Evolutionary conservation across 2,329 filamentous ascomycete species (phyloP).

Genomic region (Scedosporium boydii): DNA sequence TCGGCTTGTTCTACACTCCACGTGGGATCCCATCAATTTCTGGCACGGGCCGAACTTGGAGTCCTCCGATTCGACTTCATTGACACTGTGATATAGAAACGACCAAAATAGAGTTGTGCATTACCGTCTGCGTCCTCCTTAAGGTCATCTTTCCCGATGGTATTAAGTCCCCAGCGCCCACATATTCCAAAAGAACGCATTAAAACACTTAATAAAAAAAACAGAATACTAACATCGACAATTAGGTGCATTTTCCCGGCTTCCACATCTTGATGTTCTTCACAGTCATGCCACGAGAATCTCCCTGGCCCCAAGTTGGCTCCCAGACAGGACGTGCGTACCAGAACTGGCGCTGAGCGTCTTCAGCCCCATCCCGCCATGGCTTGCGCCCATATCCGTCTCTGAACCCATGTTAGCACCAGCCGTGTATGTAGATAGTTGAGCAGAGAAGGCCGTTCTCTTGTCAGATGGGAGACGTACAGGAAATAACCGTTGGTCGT

Average conservation of each 20-base stretch:
- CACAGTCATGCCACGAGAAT: conserved; percentile 35
- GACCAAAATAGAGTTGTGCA: too few relatives aligned
- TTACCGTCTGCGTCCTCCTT: too few relatives aligned
- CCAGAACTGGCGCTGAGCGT: conserved; percentile 71
- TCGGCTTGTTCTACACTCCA: too few relatives aligned
- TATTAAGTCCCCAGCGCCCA: too few relatives aligned
- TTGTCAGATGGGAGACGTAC: conserved; percentile 14
- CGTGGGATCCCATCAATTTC: too few relatives aligned
- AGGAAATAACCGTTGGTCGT: conserved; percentile 74
- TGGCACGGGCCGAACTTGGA: too few relatives aligned
- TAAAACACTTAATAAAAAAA: too few relatives aligned
- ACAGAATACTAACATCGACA: too few relatives aligned
- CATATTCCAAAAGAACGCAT: too few relatives aligned
- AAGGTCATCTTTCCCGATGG: too few relatives aligned
- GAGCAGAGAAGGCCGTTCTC: background rate
- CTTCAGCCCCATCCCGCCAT: conserved; percentile 61
- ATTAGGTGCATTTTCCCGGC: conserved; percentile 15
- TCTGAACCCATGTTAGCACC: conserved; percentile 12
- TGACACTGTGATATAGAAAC: too few relatives aligned
- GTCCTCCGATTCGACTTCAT: too few relatives aligned
- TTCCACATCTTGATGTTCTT: conserved; percentile 38
- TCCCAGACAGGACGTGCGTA: conserved; percentile 53
- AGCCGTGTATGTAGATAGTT: background rate
- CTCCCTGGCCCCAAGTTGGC: conserved; percentile 53
- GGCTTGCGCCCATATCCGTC: conserved; percentile 65